These are phyloP conservation scores for Corrigiola litoralis DNA, from an alignment of 179 eudicot genomes.

Conservation along the genomic window DNA sequence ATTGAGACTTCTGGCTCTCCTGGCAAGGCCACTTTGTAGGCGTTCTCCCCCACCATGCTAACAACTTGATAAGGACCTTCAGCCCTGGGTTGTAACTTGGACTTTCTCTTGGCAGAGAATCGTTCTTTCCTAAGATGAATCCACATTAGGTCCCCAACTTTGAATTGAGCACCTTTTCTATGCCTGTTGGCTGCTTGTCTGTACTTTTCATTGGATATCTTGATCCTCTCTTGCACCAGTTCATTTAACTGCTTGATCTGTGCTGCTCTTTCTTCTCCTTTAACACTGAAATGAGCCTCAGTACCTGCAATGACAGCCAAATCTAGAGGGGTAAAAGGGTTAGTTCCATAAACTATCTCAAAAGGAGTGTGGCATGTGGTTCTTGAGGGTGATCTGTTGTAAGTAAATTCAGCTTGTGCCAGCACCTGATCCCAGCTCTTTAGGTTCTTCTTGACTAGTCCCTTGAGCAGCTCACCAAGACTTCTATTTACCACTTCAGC, in stretches of 20 bases:
- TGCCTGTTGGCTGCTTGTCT: background rate
- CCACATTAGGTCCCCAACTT: background rate
- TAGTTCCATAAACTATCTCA: background rate
- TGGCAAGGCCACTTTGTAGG: background rate
- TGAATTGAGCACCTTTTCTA: background rate
- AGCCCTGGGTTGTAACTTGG: background rate
- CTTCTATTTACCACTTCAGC: background rate
- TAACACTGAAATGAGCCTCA: background rate
- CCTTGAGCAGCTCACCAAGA: background rate
- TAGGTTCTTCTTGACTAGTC: background rate
- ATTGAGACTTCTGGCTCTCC: background rate
- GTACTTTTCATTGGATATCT: background rate
- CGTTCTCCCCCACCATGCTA: background rate
- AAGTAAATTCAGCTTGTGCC: background rate
- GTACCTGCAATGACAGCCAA: background rate
- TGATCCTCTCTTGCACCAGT: background rate
- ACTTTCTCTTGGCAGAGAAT: background rate
- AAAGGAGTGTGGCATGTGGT: background rate
- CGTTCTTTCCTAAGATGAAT: background rate
- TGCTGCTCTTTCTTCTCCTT: background rate
- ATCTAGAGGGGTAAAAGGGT: background rate
- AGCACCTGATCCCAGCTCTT: background rate
- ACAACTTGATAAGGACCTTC: background rate
- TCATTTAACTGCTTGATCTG: background rate
- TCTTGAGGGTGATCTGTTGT: background rate